A percentile compares a stretch with the other conserved stretches of the same genome.
Conservation (phyloP, 2,329 filamentous ascomycete species). For the Aspergillus pseudoglaucus region DNA sequence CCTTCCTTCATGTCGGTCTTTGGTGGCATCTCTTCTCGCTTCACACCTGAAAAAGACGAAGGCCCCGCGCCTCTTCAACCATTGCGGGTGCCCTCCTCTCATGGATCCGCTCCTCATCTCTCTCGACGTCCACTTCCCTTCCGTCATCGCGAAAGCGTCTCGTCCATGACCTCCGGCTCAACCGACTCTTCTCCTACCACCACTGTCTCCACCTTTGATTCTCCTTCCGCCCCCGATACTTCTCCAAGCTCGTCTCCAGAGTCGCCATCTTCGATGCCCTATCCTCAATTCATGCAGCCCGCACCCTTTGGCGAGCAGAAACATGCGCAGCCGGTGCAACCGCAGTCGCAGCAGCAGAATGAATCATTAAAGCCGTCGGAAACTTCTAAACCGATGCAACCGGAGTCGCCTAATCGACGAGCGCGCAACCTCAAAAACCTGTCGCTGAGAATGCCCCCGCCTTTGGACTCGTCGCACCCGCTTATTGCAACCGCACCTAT, state of each 20-base stretch:
- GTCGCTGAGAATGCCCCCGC: slow-evolving; percentile 53
- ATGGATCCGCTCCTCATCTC: slow-evolving; percentile 20
- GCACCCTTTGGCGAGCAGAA: slow-evolving; percentile 22
- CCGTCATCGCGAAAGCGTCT: slow-evolving; percentile 39
- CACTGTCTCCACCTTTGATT: slow-evolving; percentile 86
- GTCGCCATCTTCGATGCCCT: slow-evolving; percentile 69
- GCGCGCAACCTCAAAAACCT: slow-evolving; percentile 59
- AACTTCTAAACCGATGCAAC: slow-evolving; percentile 32
- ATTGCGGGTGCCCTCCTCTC: slow-evolving; percentile 18
- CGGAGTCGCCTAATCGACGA: slow-evolving; percentile 31
- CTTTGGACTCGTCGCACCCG: slow-evolving; percentile 36
- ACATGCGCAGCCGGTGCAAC: slow-evolving; percentile 12
- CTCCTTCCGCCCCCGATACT: slow-evolving; percentile 79
- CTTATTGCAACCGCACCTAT: slow-evolving; percentile 45
- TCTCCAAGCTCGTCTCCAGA: slow-evolving; percentile 90
- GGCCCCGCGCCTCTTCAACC: slow-evolving; percentile 17
- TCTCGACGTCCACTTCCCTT: slow-evolving; percentile 23
- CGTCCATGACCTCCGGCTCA: slow-evolving; percentile 60
- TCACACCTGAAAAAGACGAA: slow-evolving; percentile 20
- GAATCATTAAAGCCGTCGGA: slow-evolving; percentile 19
- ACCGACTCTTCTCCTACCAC: slow-evolving; percentile 93
- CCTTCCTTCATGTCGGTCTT: slow-evolving; percentile 50
- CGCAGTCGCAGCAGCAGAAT: slow-evolving; percentile 3
- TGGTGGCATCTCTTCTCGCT: slow-evolving; percentile 31
- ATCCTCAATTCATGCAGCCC: slow-evolving; percentile 33